phyloP scores from a whole-genome alignment of 2,329 filamentous ascomycete genomes.

The Aspergillus sp. region DNA sequence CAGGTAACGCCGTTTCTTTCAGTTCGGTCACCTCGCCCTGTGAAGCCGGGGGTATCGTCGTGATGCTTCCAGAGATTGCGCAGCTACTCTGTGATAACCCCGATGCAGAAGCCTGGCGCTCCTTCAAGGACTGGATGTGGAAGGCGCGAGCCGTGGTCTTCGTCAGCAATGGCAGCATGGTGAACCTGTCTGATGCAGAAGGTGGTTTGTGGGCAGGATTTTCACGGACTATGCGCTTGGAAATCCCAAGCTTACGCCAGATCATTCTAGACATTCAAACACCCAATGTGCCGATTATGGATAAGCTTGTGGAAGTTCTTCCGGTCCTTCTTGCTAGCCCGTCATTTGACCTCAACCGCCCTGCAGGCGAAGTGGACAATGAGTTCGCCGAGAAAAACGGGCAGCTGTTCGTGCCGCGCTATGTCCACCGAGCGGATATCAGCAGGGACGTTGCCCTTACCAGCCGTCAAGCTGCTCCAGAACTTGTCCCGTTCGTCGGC shows the following conservation, averaged over 20 bases:
- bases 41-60: conserved; percentile 3
- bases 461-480: background rate
- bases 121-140: conserved; percentile 11
- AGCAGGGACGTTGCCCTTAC: conserved; percentile 4
- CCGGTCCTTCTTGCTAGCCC: conserved; percentile 1
- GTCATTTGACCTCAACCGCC: conserved; percentile 3
- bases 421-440: conserved; percentile 3
- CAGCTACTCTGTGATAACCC: conserved; percentile 6
- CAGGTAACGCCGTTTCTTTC: background rate
- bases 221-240: conserved; percentile 4
- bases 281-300: background rate
- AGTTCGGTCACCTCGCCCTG: background rate
- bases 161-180: conserved; percentile 12
- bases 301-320: conserved; percentile 8
- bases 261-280: conserved; percentile 10
- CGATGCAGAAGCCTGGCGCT: background rate
- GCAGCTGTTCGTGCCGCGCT: conserved; percentile 13
- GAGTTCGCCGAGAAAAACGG: conserved; percentile 10
- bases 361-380: conserved; percentile 10
- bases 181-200: conserved; percentile 9
- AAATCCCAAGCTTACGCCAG: conserved; percentile 10
- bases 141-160: conserved; percentile 5
- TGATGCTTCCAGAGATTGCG: conserved; percentile 15
- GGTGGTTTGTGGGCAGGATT: conserved; percentile 10
- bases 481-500: conserved; percentile 8